phyloP scores from a whole-genome alignment of 192 early-diverging fungal genomes.

The Backusella sp. region DNA sequence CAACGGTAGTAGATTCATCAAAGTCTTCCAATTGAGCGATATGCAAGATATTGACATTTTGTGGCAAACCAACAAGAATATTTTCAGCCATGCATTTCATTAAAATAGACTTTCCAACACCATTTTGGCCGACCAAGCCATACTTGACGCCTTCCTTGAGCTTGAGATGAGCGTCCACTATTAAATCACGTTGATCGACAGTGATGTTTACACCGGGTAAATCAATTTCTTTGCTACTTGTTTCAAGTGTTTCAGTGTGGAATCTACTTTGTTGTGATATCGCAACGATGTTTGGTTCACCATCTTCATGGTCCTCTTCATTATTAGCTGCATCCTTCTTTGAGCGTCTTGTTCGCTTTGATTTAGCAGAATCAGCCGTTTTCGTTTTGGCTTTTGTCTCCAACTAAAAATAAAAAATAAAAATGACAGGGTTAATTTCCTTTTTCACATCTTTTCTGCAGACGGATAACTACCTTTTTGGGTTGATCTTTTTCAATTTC shows the following conservation, averaged over 20 bases:
- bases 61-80: constrained; percentile 76
- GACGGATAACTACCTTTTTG: constrained; percentile 5
- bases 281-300: constrained; percentile 55
- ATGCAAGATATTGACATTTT: constrained; percentile 76
- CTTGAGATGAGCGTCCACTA: constrained; percentile 74
- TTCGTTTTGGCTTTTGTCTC: background rate
- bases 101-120: constrained; percentile 73
- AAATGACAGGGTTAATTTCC: background rate
- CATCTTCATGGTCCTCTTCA: constrained; percentile 25
- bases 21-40: constrained; percentile 77
- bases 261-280: constrained; percentile 83
- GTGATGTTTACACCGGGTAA: constrained; percentile 76
- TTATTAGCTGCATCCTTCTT: constrained; percentile 28
- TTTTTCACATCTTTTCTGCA: background rate
- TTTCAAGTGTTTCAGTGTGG: constrained; percentile 77
- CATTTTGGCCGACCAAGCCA: constrained; percentile 77
- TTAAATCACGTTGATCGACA: constrained; percentile 64
- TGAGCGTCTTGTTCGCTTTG: background rate
- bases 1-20: constrained; percentile 47
- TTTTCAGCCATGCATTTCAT: constrained; percentile 62
- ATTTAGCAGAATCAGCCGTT: constrained; percentile 13
- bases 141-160: constrained; percentile 78
- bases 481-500: background rate
- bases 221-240: constrained; percentile 78
- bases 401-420: background rate